phyloP scores from a whole-genome alignment of 192 early-diverging fungal species.

The Irineochytrium annulatum region DNA sequence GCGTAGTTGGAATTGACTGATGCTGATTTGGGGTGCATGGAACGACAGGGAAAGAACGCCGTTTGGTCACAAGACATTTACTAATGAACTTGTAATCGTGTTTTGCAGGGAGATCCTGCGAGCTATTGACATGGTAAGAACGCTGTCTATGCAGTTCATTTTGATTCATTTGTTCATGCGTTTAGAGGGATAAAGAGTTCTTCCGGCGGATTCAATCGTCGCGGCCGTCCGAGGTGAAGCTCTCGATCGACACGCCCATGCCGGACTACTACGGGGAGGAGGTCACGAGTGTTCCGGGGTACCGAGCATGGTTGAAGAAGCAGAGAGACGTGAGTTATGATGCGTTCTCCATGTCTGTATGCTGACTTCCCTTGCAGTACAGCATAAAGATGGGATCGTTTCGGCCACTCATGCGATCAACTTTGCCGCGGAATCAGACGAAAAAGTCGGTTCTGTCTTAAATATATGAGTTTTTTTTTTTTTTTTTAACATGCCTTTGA shows the following conservation, averaged over 20 bases:
- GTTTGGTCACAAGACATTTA: not conserved
- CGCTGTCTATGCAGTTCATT: not conserved
- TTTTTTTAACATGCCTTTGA: too few species aligned
- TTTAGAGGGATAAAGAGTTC: conserved; percentile 34
- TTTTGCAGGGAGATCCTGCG: conserved; percentile 1
- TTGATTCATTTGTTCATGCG: not conserved
- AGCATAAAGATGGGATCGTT: too few species aligned
- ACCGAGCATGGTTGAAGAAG: conserved; percentile 83
- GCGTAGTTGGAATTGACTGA: too few species aligned
- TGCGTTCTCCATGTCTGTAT: too few species aligned
- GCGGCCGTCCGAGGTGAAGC: conserved; percentile 35
- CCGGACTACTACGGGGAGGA: conserved; percentile 93
- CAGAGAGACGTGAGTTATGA: conserved; percentile 48
- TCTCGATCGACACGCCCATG: conserved; percentile 52
- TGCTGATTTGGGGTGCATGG: too few species aligned
- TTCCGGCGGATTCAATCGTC: conserved; percentile 35
- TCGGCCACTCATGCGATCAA: too few species aligned
- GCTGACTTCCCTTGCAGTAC: too few species aligned
- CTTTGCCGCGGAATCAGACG: too few species aligned
- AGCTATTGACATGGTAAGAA: conserved; percentile 8
- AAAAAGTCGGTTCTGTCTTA: too few species aligned
- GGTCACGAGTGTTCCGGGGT: conserved; percentile 76
- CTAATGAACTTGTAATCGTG: not conserved
- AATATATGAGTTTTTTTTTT: too few species aligned
- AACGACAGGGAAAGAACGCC: not conserved